A percentile compares a stretch with the other conserved stretches of the same genome.
Evolutionary conservation across 2,329 filamentous ascomycete genomes (phyloP).

Genomic region (Fusarium sp.): DNA sequence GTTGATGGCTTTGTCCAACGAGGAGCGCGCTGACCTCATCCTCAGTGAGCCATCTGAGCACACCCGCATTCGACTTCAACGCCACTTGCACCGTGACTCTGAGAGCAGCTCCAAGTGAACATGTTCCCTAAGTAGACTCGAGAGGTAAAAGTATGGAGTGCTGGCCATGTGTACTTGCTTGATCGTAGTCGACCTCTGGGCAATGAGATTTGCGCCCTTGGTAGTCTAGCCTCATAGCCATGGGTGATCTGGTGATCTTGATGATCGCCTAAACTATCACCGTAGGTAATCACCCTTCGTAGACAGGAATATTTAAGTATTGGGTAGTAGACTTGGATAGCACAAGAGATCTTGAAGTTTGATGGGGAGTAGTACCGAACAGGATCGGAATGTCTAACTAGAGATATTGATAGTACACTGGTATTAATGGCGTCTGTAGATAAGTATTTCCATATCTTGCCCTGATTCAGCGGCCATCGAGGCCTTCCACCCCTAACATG

Average conservation of each 20-base stretch:
- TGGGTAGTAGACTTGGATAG: neutral
- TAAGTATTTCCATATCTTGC: slow-evolving; percentile 19
- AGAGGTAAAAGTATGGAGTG: neutral
- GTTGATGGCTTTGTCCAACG: neutral
- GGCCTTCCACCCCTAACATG: slow-evolving; percentile 29
- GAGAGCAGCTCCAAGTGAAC: neutral
- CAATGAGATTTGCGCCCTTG: neutral
- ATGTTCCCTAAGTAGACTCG: neutral
- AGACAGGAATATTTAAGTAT: neutral
- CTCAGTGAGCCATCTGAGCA: neutral
- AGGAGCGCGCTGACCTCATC: neutral
- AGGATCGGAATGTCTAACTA: neutral
- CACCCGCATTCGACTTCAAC: neutral
- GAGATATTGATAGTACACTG: slow-evolving; percentile 25
- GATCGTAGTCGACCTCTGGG: neutral
- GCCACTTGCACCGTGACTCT: neutral
- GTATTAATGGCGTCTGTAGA: slow-evolving; percentile 31
- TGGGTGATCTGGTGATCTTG: neutral
- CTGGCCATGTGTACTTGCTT: neutral
- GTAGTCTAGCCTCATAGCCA: neutral
- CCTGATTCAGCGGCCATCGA: slow-evolving; percentile 23
- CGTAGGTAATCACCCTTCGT: neutral
- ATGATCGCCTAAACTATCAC: neutral
- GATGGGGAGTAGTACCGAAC: neutral
- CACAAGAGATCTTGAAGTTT: neutral